A percentile compares a stretch with the other conserved stretches of the same genome.
These are phyloP conservation scores for Grosmannia clavigera DNA, from an alignment of 2,329 filamentous ascomycete genomes.

Conservation along the genomic window DNA sequence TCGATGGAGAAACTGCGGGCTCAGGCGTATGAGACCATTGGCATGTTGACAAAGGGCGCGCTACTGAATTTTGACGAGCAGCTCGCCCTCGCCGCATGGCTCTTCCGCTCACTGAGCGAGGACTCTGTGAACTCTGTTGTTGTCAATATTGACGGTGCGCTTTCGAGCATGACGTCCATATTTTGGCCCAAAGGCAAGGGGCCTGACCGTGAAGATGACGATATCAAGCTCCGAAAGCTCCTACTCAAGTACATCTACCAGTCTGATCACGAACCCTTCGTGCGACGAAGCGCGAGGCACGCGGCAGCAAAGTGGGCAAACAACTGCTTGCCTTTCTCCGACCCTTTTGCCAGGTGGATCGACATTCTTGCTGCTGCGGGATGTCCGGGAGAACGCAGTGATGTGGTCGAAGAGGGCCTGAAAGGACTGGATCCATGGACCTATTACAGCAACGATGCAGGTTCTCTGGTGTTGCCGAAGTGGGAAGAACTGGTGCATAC, in stretches of 20 bases:
- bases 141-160: conserved; percentile 77
- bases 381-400: conserved; percentile 55
- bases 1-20: conserved; percentile 54
- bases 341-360: conserved; percentile 74
- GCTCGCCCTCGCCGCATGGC: conserved; percentile 50
- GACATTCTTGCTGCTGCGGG: conserved; percentile 70
- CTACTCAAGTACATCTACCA: conserved; percentile 55
- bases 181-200: conserved; percentile 20
- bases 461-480: conserved; percentile 28
- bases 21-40: conserved; percentile 83
- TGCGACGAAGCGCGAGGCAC: conserved; percentile 64
- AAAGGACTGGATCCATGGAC: conserved; percentile 68
- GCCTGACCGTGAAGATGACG: neutral
- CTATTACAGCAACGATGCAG: conserved; percentile 31
- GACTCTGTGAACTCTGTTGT: conserved; percentile 66
- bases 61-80: conserved; percentile 38
- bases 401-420: conserved; percentile 79
- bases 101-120: conserved; percentile 72
- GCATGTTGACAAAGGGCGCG: conserved; percentile 59
- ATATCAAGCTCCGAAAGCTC: conserved; percentile 33
- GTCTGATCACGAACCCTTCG: conserved; percentile 31
- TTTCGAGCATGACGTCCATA: conserved; percentile 56
- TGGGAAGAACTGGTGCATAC: conserved; percentile 37
- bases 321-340: conserved; percentile 67
- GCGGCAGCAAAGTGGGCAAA: conserved; percentile 84